These are phyloP conservation scores for Pyrenophora seminiperda DNA, from an alignment of 2,329 filamentous ascomycete species.

Conservation along the genomic window DNA sequence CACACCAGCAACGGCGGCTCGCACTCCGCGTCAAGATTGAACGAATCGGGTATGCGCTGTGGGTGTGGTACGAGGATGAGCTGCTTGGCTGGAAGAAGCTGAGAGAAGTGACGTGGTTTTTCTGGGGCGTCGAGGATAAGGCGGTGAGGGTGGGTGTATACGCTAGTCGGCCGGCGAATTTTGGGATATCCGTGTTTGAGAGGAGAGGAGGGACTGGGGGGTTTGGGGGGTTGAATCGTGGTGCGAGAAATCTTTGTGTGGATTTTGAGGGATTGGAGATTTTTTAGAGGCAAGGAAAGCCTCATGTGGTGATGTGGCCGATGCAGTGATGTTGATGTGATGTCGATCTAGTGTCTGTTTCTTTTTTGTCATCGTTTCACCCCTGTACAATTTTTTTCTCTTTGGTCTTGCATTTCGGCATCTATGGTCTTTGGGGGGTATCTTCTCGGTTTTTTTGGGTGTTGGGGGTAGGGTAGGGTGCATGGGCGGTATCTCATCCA, in stretches of 20 bases:
- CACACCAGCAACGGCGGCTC: conserved; percentile 50
- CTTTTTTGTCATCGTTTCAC: neutral
- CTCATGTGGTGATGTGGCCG: no score
- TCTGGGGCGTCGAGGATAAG: conserved; percentile 64
- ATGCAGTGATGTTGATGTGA: no score
- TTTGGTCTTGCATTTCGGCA: neutral
- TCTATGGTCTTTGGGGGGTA: no score
- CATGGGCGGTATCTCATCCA: neutral
- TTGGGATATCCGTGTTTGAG: conserved; percentile 47
- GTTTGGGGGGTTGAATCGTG: conserved; percentile 30
- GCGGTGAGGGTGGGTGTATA: conserved; percentile 64
- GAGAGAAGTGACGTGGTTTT: conserved; percentile 66
- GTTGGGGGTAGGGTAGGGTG: no score
- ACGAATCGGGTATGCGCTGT: conserved; percentile 60
- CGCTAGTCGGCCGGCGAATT: conserved; percentile 60
- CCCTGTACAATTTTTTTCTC: neutral
- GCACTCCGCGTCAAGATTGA: conserved; percentile 63
- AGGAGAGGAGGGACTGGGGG: conserved; percentile 13
- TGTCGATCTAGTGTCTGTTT: neutral
- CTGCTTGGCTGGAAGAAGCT: conserved; percentile 60
- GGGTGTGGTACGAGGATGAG: conserved; percentile 61
- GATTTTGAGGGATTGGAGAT: conserved; percentile 52
- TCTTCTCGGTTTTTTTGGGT: neutral
- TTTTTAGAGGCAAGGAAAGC: no score
- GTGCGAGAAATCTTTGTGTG: conserved; percentile 46